These are phyloP conservation scores for Ocimum tenuiflorum DNA, from an alignment of 257 asterid species.

Conservation along the genomic window DNA sequence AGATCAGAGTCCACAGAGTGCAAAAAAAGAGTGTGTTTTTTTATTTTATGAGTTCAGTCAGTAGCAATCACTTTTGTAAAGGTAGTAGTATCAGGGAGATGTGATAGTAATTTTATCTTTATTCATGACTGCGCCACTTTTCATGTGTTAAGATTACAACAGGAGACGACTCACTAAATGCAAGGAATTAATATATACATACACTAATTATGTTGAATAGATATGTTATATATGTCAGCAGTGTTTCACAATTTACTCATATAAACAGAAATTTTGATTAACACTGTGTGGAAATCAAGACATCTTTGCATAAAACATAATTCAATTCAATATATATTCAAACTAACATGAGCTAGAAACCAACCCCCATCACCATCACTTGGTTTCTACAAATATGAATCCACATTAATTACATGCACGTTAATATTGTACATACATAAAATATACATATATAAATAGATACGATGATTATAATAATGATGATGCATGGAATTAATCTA, in stretches of 20 bases:
- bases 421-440: no score
- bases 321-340: neutral
- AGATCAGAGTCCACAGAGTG: neutral
- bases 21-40: neutral
- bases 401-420: conserved; percentile 18
- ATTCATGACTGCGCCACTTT: neutral
- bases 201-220: no score
- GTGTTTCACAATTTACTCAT: no score
- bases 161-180: conserved; percentile 4
- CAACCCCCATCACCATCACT: neutral
- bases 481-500: neutral
- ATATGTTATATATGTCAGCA: no score
- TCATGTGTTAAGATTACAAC: no score
- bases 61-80: conserved; percentile 28
- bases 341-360: neutral
- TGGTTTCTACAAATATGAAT: conserved; percentile 3
- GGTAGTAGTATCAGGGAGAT: conserved; percentile 31
- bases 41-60: conserved; percentile 12
- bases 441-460: no score
- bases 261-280: no score
- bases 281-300: neutral
- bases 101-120: conserved; percentile 22
- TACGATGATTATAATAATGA: neutral
- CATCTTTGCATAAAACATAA: conserved; percentile 7
- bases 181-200: neutral